Evolutionary conservation across 169 alveolate genomes (phyloP).

Genomic region (Babesia ovis): DNA sequence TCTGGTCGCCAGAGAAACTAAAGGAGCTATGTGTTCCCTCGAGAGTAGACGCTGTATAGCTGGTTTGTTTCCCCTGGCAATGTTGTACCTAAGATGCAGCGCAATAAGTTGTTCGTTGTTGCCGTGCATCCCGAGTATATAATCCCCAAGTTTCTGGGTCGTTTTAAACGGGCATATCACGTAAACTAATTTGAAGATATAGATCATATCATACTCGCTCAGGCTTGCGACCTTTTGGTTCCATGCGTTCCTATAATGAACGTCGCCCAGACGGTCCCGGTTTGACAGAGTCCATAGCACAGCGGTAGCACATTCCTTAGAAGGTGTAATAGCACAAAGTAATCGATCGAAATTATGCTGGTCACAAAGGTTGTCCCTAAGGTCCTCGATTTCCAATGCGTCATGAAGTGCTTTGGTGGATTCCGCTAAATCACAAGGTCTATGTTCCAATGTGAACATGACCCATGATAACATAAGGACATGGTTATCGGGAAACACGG

Average conservation of each 20-base stretch:
- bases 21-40: neutral
- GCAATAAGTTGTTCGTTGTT: conserved; percentile 21
- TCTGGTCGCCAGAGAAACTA: conserved; percentile 12
- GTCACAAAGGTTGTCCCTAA: no score
- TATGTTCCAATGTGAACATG: neutral
- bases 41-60: conserved; percentile 3
- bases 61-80: conserved; percentile 10
- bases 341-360: neutral
- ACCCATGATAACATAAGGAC: conserved; percentile 7
- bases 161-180: neutral
- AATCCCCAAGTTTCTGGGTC: conserved; percentile 21
- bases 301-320: conserved; percentile 5
- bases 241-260: neutral
- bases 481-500: conserved; percentile 6
- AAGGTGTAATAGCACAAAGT: conserved; percentile 5
- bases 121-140: neutral
- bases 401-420: neutral
- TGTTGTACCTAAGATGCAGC: neutral
- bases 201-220: neutral
- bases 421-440: neutral
- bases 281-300: neutral
- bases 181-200: neutral
- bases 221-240: neutral
- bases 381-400: neutral
- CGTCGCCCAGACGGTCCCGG: neutral